A percentile compares a stretch with the other conserved stretches of the same genome.
phyloP scores from a whole-genome alignment of 305 asterid genomes.

The Stenogyne calaminthoides region DNA sequence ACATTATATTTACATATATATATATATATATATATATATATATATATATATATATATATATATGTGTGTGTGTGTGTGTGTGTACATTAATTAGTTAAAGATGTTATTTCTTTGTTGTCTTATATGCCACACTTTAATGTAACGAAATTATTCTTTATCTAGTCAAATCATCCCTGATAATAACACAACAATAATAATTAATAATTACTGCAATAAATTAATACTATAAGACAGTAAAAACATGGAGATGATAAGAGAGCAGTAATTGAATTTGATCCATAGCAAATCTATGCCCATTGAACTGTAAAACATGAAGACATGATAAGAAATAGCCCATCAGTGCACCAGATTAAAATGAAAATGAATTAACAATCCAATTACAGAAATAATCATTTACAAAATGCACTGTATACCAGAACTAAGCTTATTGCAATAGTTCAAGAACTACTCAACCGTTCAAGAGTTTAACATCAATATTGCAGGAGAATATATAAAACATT shows the following conservation, averaged over 20 bases:
- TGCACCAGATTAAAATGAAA: slow-evolving; percentile 3
- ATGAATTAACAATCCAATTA: background rate
- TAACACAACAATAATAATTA: background rate
- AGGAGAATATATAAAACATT: background rate
- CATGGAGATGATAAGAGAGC: slow-evolving; percentile 6
- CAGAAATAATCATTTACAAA: background rate
- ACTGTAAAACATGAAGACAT: background rate
- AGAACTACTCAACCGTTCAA: slow-evolving; percentile 5
- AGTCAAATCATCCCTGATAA: background rate
- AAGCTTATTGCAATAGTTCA: background rate
- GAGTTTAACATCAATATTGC: background rate
- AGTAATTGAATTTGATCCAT: background rate
- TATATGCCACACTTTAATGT: background rate
- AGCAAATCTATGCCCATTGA: background rate
- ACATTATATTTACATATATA: background rate
- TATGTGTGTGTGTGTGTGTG: too few species aligned
- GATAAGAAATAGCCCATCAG: background rate
- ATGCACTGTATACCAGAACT: background rate
- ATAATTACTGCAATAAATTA: background rate
- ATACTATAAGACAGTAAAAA: background rate
- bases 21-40: too few species aligned
- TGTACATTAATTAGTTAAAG: background rate
- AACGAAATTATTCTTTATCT: background rate
- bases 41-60: too few species aligned
- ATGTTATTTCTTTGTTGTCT: background rate